Conservation (phyloP, 2,329 filamentous ascomycete genomes). For the Pseudodiploospora longispora region DNA sequence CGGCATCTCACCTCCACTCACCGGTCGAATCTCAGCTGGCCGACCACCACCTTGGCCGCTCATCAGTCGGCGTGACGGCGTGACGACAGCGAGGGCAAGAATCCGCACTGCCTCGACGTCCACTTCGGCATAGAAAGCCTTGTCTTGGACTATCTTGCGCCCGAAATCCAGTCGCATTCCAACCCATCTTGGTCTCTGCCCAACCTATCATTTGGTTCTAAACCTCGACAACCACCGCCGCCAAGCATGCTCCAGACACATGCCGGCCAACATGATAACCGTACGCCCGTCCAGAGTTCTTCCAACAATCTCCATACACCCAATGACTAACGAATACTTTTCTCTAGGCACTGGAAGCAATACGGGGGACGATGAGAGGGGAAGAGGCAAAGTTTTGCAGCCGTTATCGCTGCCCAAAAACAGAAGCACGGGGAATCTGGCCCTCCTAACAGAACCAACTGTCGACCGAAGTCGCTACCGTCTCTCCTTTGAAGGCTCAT, state of each 20-base stretch:
- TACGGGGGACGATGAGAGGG: constrained; percentile 29
- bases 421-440: constrained; percentile 56
- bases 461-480: constrained; percentile 56
- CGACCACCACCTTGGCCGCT: constrained; percentile 6
- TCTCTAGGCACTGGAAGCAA: constrained; percentile 24
- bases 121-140: no score
- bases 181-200: no score
- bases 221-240: constrained; percentile 14
- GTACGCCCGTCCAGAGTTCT: constrained; percentile 21
- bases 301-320: neutral
- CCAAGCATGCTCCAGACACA: constrained; percentile 37
- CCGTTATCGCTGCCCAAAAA: constrained; percentile 53
- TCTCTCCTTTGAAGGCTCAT: constrained; percentile 69
- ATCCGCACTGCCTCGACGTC: no score
- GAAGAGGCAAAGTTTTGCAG: constrained; percentile 36
- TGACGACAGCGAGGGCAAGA: no score
- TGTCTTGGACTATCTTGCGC: no score
- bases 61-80: no score
- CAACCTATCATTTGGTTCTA: no score
- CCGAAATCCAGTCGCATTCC: no score
- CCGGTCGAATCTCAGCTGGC: neutral
- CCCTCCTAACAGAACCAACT: constrained; percentile 34
- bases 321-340: neutral
- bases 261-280: constrained; percentile 33
- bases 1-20: no score